Evolutionary conservation across 129 eudicot genomes (phyloP).

Genomic region (Centaurea solstitialis): DNA sequence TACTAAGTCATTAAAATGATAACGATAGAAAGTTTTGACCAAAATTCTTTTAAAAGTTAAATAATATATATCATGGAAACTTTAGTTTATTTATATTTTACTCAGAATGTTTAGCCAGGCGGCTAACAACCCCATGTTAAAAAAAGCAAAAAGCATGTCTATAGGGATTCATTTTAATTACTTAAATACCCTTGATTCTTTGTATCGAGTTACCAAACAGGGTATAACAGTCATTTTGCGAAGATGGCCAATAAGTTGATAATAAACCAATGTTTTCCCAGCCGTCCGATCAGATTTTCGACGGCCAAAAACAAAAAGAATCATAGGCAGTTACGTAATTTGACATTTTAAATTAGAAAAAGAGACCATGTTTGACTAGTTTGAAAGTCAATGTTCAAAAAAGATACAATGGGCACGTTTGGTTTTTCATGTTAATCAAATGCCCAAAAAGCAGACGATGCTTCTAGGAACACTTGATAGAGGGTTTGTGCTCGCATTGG

Average conservation of each 20-base stretch:
- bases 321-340: conserved; percentile 18
- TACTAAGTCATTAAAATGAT: neutral
- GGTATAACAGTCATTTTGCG: neutral
- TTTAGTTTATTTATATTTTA: too few species aligned
- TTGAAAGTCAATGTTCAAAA: conserved; percentile 37
- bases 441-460: conserved; percentile 17
- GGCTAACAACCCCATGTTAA: conserved; percentile 28
- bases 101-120: conserved; percentile 8
- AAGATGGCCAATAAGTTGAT: neutral
- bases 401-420: conserved; percentile 19
- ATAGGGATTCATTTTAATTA: neutral
- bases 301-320: conserved; percentile 6
- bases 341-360: neutral
- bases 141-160: conserved; percentile 1
- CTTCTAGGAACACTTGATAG: conserved; percentile 22
- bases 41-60: neutral
- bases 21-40: neutral
- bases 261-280: neutral
- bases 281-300: conserved; percentile 40
- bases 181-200: conserved; percentile 9
- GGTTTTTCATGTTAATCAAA: conserved; percentile 12
- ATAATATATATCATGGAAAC: neutral
- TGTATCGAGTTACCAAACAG: neutral
- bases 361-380: conserved; percentile 6
- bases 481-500: neutral